A percentile compares a stretch with the other conserved stretches of the same genome.
phyloP scores from a whole-genome alignment of 176 grass and related monocot species.

The Oryza australiensis region DNA sequence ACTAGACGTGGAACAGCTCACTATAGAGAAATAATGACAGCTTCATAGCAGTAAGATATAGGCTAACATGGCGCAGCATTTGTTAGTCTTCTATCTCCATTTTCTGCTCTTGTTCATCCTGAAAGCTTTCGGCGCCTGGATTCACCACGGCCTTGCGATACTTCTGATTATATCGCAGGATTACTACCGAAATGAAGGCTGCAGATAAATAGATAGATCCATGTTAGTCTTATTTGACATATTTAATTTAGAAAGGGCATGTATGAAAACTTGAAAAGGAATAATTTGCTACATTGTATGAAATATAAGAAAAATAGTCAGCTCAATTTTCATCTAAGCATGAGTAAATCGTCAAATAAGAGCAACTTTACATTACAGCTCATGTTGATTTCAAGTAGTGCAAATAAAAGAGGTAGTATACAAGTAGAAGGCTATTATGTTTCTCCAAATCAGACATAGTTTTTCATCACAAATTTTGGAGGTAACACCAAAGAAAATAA shows the following conservation, averaged over 20 bases:
- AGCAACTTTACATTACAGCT: no score
- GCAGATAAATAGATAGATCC: conserved; percentile 20
- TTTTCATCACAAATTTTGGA: no score
- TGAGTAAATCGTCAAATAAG: background rate
- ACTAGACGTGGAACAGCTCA: no score
- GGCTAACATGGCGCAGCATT: background rate
- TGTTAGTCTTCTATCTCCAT: conserved; percentile 27
- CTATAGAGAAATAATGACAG: no score
- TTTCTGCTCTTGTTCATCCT: conserved; percentile 45
- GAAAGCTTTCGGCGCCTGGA: conserved; percentile 18
- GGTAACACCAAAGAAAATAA: no score
- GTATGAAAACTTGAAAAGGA: background rate
- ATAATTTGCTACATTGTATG: background rate
- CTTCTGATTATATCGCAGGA: conserved; percentile 65
- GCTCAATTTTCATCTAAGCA: background rate
- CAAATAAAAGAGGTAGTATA: no score
- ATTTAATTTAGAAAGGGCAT: background rate
- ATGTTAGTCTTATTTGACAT: background rate
- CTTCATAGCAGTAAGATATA: background rate
- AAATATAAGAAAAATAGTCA: background rate
- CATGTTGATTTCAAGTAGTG: no score
- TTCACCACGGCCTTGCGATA: conserved; percentile 34
- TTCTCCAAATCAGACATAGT: no score
- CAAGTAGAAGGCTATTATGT: no score
- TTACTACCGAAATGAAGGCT: conserved; percentile 77